These are phyloP conservation scores for Rhodotorula mucilaginosa DNA, from an alignment of 1,284 basidiomycete species.

Conservation along the genomic window DNA sequence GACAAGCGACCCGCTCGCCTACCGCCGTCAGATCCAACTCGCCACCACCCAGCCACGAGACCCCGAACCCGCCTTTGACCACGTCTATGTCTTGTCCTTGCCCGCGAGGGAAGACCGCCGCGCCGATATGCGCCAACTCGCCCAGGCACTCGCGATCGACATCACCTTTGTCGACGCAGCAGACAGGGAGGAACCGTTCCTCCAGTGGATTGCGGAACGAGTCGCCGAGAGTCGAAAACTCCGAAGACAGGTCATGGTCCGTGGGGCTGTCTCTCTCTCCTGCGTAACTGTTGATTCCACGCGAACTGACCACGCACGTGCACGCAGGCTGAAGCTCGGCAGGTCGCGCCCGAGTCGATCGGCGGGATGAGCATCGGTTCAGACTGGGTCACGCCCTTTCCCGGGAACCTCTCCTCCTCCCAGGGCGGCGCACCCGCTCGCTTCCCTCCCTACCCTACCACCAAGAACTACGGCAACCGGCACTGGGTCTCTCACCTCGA, in stretches of 20 bases:
- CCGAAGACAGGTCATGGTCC: constrained; percentile 35
- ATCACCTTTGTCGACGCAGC: constrained; percentile 45
- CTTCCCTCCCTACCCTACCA: constrained; percentile 15
- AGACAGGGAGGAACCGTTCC: constrained; percentile 35
- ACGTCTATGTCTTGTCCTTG: constrained; percentile 46
- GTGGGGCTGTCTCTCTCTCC: not conserved
- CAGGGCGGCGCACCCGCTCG: no score
- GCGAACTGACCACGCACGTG: no score
- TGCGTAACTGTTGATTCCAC: no score
- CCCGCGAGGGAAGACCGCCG: constrained; percentile 41
- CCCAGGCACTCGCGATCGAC: constrained; percentile 40
- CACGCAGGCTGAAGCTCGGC: constrained; percentile 8
- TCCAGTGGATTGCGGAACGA: constrained; percentile 45
- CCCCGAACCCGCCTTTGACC: no score
- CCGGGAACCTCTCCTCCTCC: not conserved
- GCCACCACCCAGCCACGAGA: constrained; percentile 34
- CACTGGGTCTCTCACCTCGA: constrained; percentile 37
- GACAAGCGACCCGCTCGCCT: constrained; percentile 19
- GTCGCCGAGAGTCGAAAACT: constrained; percentile 38
- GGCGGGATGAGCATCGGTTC: constrained; percentile 33
- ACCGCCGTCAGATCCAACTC: constrained; percentile 32
- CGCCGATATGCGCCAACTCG: constrained; percentile 40
- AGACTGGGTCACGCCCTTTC: constrained; percentile 36
- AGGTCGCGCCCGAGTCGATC: constrained; percentile 10
- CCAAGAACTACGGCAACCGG: not conserved